phyloP scores from a whole-genome alignment of 1,284 basidiomycete species.

The Melampsora larici-populina region DNA sequence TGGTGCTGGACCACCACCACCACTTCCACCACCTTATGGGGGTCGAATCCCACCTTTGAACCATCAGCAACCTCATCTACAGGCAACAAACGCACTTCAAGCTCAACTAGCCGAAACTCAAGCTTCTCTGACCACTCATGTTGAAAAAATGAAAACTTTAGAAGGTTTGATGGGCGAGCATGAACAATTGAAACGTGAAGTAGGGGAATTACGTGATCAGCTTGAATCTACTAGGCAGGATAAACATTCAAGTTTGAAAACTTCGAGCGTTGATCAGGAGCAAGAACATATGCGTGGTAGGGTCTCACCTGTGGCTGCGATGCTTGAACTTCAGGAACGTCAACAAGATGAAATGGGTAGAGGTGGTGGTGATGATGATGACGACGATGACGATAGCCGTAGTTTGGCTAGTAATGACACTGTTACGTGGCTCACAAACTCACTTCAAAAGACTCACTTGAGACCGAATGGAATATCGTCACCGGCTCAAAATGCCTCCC shows the following conservation, averaged over 20 bases:
- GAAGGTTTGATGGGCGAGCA: conserved; percentile 78
- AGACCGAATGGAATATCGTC: conserved; percentile 45
- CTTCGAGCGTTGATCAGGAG: background rate
- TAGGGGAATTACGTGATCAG: conserved; percentile 58
- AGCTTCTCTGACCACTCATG: conserved; percentile 69
- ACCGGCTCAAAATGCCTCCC: conserved; percentile 45
- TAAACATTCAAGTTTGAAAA: conserved; percentile 57
- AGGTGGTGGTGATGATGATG: conserved; percentile 46
- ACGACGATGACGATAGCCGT: conserved; percentile 46
- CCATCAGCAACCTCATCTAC: conserved; percentile 46
- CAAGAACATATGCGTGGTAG: conserved; percentile 17
- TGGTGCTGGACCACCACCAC: conserved; percentile 67
- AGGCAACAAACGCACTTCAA: conserved; percentile 63
- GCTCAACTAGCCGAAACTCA: conserved; percentile 82
- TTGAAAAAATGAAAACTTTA: conserved; percentile 78
- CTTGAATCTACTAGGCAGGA: conserved; percentile 64
- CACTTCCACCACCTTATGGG: conserved; percentile 54
- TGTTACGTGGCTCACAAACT: conserved; percentile 48
- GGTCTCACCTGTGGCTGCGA: conserved; percentile 38
- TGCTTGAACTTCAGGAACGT: conserved; percentile 40
- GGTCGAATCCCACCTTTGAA: conserved; percentile 45
- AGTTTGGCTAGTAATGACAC: conserved; percentile 53
- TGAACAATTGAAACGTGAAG: conserved; percentile 76
- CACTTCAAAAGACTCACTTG: conserved; percentile 39
- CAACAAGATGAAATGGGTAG: background rate